Base-by-base conservation (phyloP, 139 green algal genomes). In the Coelastrella sp. region DNA sequence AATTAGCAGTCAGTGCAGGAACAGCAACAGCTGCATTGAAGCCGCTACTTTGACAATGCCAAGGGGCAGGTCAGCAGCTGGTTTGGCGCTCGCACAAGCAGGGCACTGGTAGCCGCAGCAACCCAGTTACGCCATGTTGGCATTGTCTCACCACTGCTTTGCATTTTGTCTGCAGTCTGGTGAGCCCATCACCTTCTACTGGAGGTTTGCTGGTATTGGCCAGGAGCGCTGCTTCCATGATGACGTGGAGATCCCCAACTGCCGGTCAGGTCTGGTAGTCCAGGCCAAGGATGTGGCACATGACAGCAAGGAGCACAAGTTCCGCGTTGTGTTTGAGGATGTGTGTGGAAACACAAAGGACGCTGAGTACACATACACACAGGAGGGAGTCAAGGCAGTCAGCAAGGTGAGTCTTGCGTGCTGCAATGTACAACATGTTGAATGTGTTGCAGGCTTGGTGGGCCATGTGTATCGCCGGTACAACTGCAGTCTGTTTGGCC, bases 151-250 rank as follows among this genome's bases (percentile, higher is more conserved):
- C 32, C 32, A 47, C 32, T 47, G 32, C 32, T 47, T n/a, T 60
- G 59, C 22, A 17, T 22, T 80, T 66, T 13, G 7, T 20, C 4
- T 65, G 61, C 83, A 88, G 83, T 58, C 20, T 57, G 83, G 83
- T 59, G 83, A 88, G 17, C 20, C 68, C 56, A 88, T 88, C 56
- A 88, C 23, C 68, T 88, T 88, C 68, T 61, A 7, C 68, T 88
- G 83, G 83, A 73, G 56, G 68, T 80, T 88, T 68, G 83, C 32
- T 11, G 83, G 83, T 32, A 88, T 88, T 32, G 83, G 83, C 19
- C 6, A 66, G 66, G 83, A 88, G 83, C 47, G 32, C 17, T 88
- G 83, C 83, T 88, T 80, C 83, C 83, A 88, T 73, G 68, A 88
- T 58, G 68, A 80, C 14, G 54, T 80, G 11, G 66, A 80, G 66